Percentiles rank a stretch among this genome's conserved stretches.
Evolutionary conservation across 306 rosid species (phyloP).

Genomic region (Dalbergia oliveri): DNA sequence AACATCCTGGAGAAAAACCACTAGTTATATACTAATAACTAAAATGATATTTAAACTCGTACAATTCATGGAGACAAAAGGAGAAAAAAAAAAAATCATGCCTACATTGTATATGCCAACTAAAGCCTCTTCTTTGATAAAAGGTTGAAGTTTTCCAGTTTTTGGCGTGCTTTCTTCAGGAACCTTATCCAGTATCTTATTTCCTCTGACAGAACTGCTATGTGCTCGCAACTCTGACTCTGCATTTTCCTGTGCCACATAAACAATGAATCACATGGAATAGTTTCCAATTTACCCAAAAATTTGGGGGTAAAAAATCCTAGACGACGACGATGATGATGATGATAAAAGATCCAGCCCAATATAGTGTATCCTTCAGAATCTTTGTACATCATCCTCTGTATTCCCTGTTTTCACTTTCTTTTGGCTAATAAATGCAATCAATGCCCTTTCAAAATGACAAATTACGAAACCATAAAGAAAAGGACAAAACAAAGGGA

Average conservation of each 20-base stretch:
- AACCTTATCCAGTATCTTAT: slow-evolving; percentile 56
- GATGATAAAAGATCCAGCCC: background rate
- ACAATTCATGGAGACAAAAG: slow-evolving; percentile 6
- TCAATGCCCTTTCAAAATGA: slow-evolving; percentile 15
- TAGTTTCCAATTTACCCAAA: slow-evolving; percentile 21
- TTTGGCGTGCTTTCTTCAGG: slow-evolving; percentile 63
- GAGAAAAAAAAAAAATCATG: background rate
- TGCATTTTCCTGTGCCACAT: slow-evolving; percentile 74
- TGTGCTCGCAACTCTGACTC: slow-evolving; percentile 97
- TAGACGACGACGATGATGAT: background rate
- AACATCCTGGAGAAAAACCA: slow-evolving; percentile 68
- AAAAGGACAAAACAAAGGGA: slow-evolving; percentile 25
- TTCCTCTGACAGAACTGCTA: slow-evolving; percentile 86
- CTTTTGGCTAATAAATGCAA: background rate
- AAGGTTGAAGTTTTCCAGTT: slow-evolving; percentile 69
- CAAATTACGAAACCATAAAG: background rate
- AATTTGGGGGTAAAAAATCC: background rate
- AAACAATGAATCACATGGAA: slow-evolving; percentile 41
- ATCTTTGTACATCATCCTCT: slow-evolving; percentile 6
- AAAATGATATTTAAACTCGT: slow-evolving; percentile 23
- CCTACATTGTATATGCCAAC: slow-evolving; percentile 80
- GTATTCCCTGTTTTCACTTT: slow-evolving; percentile 8
- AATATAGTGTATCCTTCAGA: slow-evolving; percentile 24
- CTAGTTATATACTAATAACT: slow-evolving; percentile 46
- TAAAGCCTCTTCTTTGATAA: slow-evolving; percentile 81